Evolutionary conservation across 192 early-diverging fungal genomes (phyloP).

Genomic region (Coemansia sp.): DNA sequence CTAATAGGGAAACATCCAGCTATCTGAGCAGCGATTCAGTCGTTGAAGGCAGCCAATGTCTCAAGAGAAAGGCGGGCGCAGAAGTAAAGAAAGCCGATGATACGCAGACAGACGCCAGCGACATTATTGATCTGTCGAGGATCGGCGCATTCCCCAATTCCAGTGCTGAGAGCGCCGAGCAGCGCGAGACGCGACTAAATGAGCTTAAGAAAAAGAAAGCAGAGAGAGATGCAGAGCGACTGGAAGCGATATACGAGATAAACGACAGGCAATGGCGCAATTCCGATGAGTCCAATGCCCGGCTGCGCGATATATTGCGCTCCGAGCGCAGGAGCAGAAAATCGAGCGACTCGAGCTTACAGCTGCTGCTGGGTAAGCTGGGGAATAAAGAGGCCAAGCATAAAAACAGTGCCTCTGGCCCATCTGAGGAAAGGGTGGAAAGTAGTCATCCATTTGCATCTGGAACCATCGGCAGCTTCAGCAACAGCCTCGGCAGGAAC

Average conservation of each 20-base stretch:
- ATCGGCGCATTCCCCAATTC: conserved; percentile 47
- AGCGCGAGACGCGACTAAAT: conserved; percentile 56
- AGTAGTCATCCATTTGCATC: conserved; percentile 28
- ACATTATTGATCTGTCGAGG: conserved; percentile 60
- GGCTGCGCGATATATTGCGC: conserved; percentile 68
- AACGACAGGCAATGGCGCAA: conserved; percentile 78
- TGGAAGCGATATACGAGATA: conserved; percentile 60
- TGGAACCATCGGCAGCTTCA: conserved; percentile 7
- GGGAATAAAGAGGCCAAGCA: background rate
- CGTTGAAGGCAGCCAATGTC: conserved; percentile 62
- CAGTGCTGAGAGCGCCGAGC: conserved; percentile 59
- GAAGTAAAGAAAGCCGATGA: no score
- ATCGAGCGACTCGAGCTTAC: background rate
- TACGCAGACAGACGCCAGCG: conserved; percentile 56
- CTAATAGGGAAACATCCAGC: no score
- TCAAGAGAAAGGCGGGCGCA: conserved; percentile 7
- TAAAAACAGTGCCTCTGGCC: background rate
- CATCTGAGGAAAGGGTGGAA: conserved; percentile 1
- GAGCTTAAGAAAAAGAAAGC: conserved; percentile 45
- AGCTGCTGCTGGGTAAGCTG: background rate
- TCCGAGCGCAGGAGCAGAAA: conserved; percentile 53
- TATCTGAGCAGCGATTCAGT: no score
- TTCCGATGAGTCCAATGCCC: conserved; percentile 70
- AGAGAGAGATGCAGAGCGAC: conserved; percentile 22
- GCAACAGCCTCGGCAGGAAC: background rate